Conservation (phyloP, 805 yeast genomes). For the Blastobotrys chiropterorum region DNA sequence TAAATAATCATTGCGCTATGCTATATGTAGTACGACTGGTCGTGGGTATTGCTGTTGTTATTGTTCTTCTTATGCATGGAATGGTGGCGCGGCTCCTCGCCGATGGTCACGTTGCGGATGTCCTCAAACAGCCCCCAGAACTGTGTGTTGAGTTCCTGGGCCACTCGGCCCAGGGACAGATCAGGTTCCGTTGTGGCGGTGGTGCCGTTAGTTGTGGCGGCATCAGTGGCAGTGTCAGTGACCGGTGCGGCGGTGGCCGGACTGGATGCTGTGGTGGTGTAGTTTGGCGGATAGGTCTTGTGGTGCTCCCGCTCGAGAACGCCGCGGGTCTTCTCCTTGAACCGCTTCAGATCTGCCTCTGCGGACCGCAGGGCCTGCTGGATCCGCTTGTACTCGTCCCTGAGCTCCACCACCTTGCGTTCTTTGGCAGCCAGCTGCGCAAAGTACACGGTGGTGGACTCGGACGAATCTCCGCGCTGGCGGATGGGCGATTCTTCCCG, state of each 20-base stretch:
- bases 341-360: constrained; percentile 30
- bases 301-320: not conserved
- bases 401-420: constrained; percentile 33
- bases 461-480: constrained; percentile 1
- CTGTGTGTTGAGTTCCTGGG: constrained; percentile 30
- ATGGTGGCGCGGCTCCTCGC: constrained; percentile 18
- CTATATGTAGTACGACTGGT: not conserved
- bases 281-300: not conserved
- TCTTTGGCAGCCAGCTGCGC: constrained; percentile 35
- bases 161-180: constrained; percentile 28
- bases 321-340: constrained; percentile 5
- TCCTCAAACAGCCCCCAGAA: constrained; percentile 33
- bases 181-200: constrained; percentile 23
- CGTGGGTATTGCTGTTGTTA: constrained; percentile 3
- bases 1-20: not conserved
- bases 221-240: too few relatives aligned
- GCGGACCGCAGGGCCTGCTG: constrained; percentile 30
- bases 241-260: constrained; percentile 7
- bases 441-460: constrained; percentile 19
- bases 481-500: not conserved
- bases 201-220: not conserved
- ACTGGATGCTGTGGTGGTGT: constrained; percentile 3
- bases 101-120: constrained; percentile 30
- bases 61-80: not conserved
- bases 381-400: constrained; percentile 25